Percentiles rank a stretch among this genome's conserved stretches.
phyloP scores from a whole-genome alignment of 129 eudicot genomes.

The Lactuca sativa region DNA sequence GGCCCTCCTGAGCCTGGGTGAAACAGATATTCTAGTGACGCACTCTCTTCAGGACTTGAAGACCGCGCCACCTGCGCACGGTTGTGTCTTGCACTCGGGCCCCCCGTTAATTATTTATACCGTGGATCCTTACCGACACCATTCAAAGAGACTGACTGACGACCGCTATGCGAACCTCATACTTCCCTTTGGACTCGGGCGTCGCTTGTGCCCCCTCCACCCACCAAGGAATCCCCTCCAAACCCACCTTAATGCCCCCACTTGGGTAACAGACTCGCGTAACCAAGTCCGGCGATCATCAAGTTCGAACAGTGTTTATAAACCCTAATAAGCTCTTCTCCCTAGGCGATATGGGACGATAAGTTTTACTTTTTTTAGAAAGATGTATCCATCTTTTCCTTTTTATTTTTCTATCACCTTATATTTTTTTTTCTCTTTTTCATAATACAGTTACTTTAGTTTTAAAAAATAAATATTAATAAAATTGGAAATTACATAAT shows the following conservation, averaged over 20 bases:
- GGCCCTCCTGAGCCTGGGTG: neutral
- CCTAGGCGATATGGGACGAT: constrained; percentile 20
- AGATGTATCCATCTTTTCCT: too few species aligned
- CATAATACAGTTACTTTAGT: too few species aligned
- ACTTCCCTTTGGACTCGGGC: neutral
- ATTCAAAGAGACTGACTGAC: neutral
- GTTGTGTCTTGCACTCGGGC: constrained; percentile 27
- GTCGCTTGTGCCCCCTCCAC: neutral
- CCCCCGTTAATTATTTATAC: constrained; percentile 3
- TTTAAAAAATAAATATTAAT: too few species aligned
- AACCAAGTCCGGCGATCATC: neutral
- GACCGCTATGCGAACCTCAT: constrained; percentile 8
- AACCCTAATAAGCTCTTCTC: neutral
- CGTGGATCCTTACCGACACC: constrained; percentile 29
- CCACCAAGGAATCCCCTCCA: neutral
- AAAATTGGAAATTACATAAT: too few species aligned
- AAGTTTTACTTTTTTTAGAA: too few species aligned
- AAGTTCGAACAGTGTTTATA: neutral
- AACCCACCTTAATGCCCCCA: constrained; percentile 32
- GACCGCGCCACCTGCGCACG: constrained; percentile 21
- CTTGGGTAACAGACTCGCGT: constrained; percentile 27
- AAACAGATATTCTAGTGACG: constrained; percentile 17
- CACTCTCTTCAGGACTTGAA: neutral
- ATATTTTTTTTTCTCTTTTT: too few species aligned
- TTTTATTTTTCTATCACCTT: too few species aligned